Evolutionary conservation across 768 basidiomycete genomes (phyloP).

Genomic region (Rhizopogon sp.): DNA sequence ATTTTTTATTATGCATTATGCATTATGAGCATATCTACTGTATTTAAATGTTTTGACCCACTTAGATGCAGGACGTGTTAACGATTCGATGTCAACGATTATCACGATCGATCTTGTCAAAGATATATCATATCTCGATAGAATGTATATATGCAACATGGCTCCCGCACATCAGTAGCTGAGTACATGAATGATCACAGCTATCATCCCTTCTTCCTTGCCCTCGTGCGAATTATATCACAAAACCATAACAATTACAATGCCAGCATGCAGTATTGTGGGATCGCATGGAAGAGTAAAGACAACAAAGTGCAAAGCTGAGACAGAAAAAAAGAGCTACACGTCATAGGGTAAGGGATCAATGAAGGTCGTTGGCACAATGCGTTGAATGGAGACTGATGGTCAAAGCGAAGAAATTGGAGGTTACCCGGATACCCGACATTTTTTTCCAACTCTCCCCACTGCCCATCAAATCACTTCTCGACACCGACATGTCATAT

Average conservation of each 20-base stretch:
- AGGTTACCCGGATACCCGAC: conserved; percentile 1
- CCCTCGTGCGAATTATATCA: not conserved
- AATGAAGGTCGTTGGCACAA: conserved; percentile 15
- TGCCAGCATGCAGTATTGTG: conserved; percentile 10
- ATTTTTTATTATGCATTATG: too few relatives aligned
- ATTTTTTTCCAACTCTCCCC: conserved; percentile 10
- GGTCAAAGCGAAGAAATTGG: conserved; percentile 2
- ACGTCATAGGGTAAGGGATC: conserved; percentile 1
- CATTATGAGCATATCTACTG: too few relatives aligned
- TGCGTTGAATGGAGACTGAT: conserved; percentile 9
- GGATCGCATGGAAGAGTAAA: conserved; percentile 8
- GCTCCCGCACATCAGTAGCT: too few relatives aligned
- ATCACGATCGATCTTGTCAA: too few relatives aligned
- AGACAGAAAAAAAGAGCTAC: conserved; percentile 6
- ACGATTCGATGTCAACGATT: too few relatives aligned
- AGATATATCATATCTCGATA: too few relatives aligned
- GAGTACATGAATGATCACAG: too few relatives aligned
- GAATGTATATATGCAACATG: too few relatives aligned
- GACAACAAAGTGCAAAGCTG: conserved; percentile 7
- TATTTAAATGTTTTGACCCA: too few relatives aligned
- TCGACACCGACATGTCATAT: conserved; percentile 14
- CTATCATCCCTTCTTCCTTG: too few relatives aligned
- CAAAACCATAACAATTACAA: conserved; percentile 5
- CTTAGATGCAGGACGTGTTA: too few relatives aligned
- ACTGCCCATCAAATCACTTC: conserved; percentile 7